Evolutionary conservation across 2,329 filamentous ascomycete genomes (phyloP).

Genomic region (Calonectria ilicicola): DNA sequence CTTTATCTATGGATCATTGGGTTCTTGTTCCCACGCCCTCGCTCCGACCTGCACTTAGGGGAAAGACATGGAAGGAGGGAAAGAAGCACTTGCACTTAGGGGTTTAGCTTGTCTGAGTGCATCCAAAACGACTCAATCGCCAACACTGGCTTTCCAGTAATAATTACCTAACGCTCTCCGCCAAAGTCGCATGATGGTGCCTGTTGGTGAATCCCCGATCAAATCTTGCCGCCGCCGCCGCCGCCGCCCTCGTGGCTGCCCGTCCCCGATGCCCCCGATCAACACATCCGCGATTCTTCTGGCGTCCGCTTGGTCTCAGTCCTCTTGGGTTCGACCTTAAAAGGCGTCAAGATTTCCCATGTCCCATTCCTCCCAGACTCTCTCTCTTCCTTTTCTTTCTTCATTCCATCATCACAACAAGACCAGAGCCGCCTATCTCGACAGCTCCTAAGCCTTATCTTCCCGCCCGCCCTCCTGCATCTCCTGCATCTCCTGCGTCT

Average conservation of each 20-base stretch:
- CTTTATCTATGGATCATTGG: constrained; percentile 15
- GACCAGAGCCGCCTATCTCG: constrained; percentile 12
- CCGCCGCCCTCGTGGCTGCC: constrained; percentile 6
- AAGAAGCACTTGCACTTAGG: constrained; percentile 28
- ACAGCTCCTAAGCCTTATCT: constrained; percentile 8
- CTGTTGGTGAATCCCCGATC: constrained; percentile 3
- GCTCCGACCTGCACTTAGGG: constrained; percentile 69
- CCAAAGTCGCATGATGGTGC: constrained; percentile 25
- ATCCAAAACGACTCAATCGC: constrained; percentile 24
- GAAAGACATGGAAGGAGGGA: constrained; percentile 56
- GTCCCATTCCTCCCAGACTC: neutral
- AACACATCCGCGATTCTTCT: constrained; percentile 19
- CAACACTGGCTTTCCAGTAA: constrained; percentile 36
- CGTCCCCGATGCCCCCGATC: neutral
- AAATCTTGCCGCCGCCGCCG: constrained; percentile 15
- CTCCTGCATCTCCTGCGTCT: neutral
- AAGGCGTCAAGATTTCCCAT: constrained; percentile 33
- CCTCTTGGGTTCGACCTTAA: constrained; percentile 30
- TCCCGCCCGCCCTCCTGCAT: neutral
- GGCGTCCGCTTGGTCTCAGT: constrained; percentile 14
- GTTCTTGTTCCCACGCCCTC: constrained; percentile 39
- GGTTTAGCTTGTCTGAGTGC: constrained; percentile 18
- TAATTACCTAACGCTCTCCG: constrained; percentile 42
- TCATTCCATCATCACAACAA: constrained; percentile 17
- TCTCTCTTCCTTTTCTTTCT: constrained; percentile 11